Conservation (phyloP, 2,329 filamentous ascomycete species). For the Xylaria digitata region DNA sequence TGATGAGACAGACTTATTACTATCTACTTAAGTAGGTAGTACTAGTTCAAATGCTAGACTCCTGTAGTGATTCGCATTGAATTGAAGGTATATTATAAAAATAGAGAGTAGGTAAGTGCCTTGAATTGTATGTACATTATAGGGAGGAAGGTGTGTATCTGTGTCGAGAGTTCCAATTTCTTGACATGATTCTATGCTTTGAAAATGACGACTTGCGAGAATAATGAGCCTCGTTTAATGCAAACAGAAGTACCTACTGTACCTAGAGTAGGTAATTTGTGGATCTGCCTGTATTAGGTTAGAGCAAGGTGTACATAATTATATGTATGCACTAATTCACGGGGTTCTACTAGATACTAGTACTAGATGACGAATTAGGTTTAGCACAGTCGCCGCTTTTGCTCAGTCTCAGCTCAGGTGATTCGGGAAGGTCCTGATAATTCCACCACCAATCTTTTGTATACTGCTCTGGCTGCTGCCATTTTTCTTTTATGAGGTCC, state of each 20-base stretch:
- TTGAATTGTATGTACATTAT: too few species aligned
- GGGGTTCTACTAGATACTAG: too few species aligned
- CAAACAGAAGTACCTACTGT: too few species aligned
- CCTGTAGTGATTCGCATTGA: neutral
- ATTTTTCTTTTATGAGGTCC: neutral
- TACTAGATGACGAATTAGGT: too few species aligned
- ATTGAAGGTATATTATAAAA: neutral
- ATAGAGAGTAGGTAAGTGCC: too few species aligned
- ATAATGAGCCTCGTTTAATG: neutral
- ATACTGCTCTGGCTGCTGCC: neutral
- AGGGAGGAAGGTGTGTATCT: neutral
- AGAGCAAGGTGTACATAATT: neutral
- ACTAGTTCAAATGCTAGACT: neutral
- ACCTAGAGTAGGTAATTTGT: neutral
- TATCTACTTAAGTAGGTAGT: neutral
- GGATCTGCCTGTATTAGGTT: conserved; percentile 5
- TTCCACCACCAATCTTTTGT: conserved; percentile 16
- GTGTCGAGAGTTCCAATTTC: neutral
- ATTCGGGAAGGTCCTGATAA: conserved; percentile 8
- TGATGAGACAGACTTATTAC: neutral
- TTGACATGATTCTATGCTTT: neutral
- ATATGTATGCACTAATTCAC: too few species aligned
- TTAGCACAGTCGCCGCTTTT: too few species aligned
- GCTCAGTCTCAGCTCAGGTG: neutral
- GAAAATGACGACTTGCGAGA: neutral